Percentiles rank a stretch among this genome's conserved stretches.
phyloP scores from a whole-genome alignment of 345 rosid genomes.

The Diplotaxis tenuifolia region DNA sequence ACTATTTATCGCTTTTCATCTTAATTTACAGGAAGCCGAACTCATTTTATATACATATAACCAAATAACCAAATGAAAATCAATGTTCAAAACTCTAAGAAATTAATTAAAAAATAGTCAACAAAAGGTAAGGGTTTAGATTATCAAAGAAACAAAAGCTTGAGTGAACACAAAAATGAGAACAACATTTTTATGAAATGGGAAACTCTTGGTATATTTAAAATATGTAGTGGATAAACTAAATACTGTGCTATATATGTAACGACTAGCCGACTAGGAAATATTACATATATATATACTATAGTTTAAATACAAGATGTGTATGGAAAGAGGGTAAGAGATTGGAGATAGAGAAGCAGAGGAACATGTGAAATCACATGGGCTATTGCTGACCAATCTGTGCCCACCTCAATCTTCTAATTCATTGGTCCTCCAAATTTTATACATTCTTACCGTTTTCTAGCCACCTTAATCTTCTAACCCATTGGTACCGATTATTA shows the following conservation, averaged over 20 bases:
- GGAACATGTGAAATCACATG: slow-evolving; percentile 39
- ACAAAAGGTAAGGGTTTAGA: background rate
- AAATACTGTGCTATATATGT: background rate
- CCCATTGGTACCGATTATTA: background rate
- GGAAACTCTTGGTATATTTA: background rate
- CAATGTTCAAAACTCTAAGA: background rate
- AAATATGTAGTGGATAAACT: background rate
- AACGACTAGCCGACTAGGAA: background rate
- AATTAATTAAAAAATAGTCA: background rate
- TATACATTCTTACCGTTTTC: slow-evolving; percentile 9
- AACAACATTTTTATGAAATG: background rate
- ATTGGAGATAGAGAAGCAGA: slow-evolving; percentile 37
- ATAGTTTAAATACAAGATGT: slow-evolving; percentile 5
- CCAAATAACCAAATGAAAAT: background rate
- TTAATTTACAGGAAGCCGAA: background rate
- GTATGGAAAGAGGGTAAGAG: slow-evolving; percentile 23
- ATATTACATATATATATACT: background rate
- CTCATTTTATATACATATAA: background rate
- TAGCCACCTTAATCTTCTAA: slow-evolving; percentile 8
- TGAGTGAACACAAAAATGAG: background rate
- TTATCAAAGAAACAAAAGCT: background rate
- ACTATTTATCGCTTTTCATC: background rate
- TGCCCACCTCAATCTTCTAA: slow-evolving; percentile 36
- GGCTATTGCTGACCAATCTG: slow-evolving; percentile 35
- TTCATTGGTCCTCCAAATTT: slow-evolving; percentile 26